Base-by-base conservation (phyloP, 306 rosid species). In the Purshia tridentata region DNA sequence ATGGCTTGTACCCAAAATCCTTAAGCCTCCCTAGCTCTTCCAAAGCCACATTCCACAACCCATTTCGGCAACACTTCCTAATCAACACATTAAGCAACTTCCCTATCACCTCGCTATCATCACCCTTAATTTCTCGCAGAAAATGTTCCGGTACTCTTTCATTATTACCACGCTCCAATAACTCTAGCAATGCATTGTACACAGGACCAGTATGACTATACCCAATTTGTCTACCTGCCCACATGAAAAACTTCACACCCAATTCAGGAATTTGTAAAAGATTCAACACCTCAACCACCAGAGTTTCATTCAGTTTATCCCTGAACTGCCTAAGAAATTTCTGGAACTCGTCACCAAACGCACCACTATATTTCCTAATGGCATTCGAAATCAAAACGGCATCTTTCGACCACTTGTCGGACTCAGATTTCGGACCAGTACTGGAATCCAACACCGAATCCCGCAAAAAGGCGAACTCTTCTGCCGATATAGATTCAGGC, bases 21-120 rank as follows among this genome's bases (percentile, higher is more conserved):
- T 91, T 91, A 5, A 91, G 86, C 86, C 97, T 91, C 62, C 96
- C 97, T 6, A 91, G 70, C 85, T 91, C 97, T 65, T 87, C 97
- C 85, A 91, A 71, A 0, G 96, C 97, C 73, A 80, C 51, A 80
- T 86, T 89, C 93, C 93, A 91, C 88, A 84, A 54, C 60, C 97
- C 97, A 76, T 78, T 89, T 9, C 80, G 86, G 67, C 97, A 91
- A 68, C 91, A 87, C 82, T 87, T 91, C 60, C 73, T 73, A 70
- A 91, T 81, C 74, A 89, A 62, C 72, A 91, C 78, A 83, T 91
- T 84, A 47, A 91, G 96, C 86, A 91, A 81, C 83, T 77, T 87
- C 55, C 83, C 81, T 73, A 91, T 85, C 75, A 87, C 74, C 29
- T 81, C 88, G 50, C 39, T 70, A 54, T 91, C 96, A 67, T 86